Evolutionary conservation across 306 rosid species (phyloP), one percentile per base, ranked within the genome.

Genomic region (Pachyrhizus erosus): DNA sequence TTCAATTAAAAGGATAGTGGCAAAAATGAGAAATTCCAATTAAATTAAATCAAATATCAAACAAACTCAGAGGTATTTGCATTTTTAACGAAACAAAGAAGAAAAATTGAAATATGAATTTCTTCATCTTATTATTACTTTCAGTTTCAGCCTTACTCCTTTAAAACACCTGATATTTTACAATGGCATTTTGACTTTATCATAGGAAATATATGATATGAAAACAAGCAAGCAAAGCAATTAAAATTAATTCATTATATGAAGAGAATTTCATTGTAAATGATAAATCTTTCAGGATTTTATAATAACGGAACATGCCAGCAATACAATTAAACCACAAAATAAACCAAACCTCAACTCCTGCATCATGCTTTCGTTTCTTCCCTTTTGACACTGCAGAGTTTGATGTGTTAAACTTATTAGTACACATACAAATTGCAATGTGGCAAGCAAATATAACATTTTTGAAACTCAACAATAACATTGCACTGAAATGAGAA

Each of bases 371-470:
- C 92, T 93, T 95, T 57, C 91, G 90, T 74, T 91, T 94, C 87
- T 95, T 95, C 85, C 97, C 93, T 82, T 89, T 91, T 57, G 94
- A 21, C 75, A 66, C 98, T 91, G 93, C 90, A 82, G 71, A 82
- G 39, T 62, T 82, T 55, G 71, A 62, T 51, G 85, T 49, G 54
- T 48, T 54, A 26, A 70, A 80, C 60, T 80, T 80, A 80, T 46
- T 60, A 73, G 78, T 66, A 49, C n/a, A 65, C 57, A 20, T 76
- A 57, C 49, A 66, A 27, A 65, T 15, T n/a, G 23, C 55, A 21
- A 31, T 10, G 45, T 26, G 70, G 31, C 72, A 77, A 75, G 76
- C 65, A 65, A 55, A 84, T 42, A 15, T 49, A 9, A 23, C 48
- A 42, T 45, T 48, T 73, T 17, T 64, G 9, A 74, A 62, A 37